These are phyloP conservation scores for Botrytis sinoallii DNA, from an alignment of 2,329 filamentous ascomycete genomes.

Conservation along the genomic window DNA sequence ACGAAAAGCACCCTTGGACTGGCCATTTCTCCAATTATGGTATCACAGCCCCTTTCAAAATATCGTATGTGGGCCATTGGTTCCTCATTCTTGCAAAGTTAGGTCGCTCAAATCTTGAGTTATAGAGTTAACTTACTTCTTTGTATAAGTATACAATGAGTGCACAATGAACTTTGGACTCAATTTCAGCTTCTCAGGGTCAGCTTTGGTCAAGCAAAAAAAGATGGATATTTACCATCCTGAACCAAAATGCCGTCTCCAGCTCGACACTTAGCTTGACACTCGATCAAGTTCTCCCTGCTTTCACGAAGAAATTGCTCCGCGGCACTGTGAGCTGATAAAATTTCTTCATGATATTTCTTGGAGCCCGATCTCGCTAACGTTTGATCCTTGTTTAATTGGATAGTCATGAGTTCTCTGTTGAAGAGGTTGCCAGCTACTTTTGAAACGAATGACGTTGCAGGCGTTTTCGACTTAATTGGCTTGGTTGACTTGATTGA, in stretches of 20 bases:
- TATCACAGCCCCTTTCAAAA: conserved; percentile 24
- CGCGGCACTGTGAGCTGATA: background rate
- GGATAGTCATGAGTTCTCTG: background rate
- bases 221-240: background rate
- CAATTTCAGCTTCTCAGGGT: background rate
- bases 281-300: background rate
- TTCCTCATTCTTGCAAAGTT: background rate
- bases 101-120: background rate
- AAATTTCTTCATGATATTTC: background rate
- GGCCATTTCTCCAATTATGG: conserved; percentile 21
- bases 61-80: conserved; percentile 24
- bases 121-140: background rate
- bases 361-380: too few species aligned
- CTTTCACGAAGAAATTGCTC: background rate
- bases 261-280: background rate
- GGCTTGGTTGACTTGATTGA: too few species aligned
- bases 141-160: background rate
- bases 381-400: background rate
- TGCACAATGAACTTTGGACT: background rate
- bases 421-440: background rate
- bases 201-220: background rate
- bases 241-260: background rate
- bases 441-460: background rate
- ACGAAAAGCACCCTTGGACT: conserved; percentile 26
- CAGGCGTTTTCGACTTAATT: background rate